Evolutionary conservation across 257 asterid genomes (phyloP), one percentile per base, ranked within the genome.

Genomic region (Henckelia pumila): DNA sequence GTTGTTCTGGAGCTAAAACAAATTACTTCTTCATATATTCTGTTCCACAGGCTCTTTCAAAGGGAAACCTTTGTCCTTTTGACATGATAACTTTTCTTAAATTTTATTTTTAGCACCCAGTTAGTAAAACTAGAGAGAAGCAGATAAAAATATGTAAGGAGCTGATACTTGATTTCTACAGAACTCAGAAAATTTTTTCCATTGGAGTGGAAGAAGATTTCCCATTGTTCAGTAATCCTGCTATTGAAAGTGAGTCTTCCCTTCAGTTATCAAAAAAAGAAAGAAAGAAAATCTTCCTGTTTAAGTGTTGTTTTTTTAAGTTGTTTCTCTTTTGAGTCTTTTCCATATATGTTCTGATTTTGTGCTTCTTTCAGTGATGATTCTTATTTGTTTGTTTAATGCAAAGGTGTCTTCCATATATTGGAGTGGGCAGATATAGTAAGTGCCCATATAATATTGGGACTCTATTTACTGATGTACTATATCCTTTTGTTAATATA

Each of bases 91-190:
- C 55, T 23, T 71, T 67, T n/a, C 61, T 70, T n/a, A n/a, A 10
- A 40, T 49, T 73, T 75, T 73, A 56, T 68, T 89, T 97, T 74
- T 88, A 90, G 86, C 97, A 93, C 94, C 97, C 96, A 44, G 87
- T 90, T 61, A 84, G 85, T 81, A 96, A 93, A 70, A 88, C 97
- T 2, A 79, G 96, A 61, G 99, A 90, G 85, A 93, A 88, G 83
- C 97, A 93, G 78, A 78, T 86, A 71, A 95, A 86, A 70, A 88
- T 93, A 21, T 93, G 97, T 97, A 93, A 85, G 88, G 95, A 93
- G 85, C 83, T 93, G 71, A 90, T 90, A 69, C 76, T 88, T 44
- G 97, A 88, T 68, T 90, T 71, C 64, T 88, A 95, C 58, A 86
- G 89, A 66, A 81, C 83, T 25, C 97, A 88, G 65, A 90, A 85